A percentile compares a stretch with the other conserved stretches of the same genome.
Evolutionary conservation across 2,329 filamentous ascomycete genomes (phyloP).

Genomic region (Coniella lustricola): DNA sequence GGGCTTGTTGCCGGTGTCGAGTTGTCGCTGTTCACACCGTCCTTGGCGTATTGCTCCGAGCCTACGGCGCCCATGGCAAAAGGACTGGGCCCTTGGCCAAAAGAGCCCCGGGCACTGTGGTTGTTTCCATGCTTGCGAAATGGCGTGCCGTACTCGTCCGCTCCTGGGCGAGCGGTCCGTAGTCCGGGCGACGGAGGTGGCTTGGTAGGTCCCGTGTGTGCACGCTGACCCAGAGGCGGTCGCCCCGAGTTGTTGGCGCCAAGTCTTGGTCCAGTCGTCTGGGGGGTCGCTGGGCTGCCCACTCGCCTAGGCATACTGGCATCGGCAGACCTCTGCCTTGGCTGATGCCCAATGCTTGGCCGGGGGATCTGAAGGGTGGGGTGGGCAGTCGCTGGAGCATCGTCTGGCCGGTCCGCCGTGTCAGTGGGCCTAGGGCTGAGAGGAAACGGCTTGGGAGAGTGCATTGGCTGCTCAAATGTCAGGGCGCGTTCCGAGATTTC

Average conservation of each 20-base stretch:
- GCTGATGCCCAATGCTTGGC: background rate
- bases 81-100: background rate
- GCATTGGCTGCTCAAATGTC: slow-evolving; percentile 11
- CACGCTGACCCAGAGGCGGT: slow-evolving; percentile 1
- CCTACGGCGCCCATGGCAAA: background rate
- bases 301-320: background rate
- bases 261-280: background rate
- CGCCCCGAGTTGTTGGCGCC: background rate
- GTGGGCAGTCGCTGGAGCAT: background rate
- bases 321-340: background rate
- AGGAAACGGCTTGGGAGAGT: slow-evolving; percentile 14
- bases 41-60: background rate
- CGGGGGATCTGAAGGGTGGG: slow-evolving; percentile 1
- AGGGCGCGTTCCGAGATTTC: slow-evolving; percentile 12
- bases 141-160: slow-evolving; percentile 4
- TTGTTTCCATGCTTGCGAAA: background rate
- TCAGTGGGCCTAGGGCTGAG: slow-evolving; percentile 10
- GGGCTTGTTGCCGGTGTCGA: slow-evolving; percentile 8
- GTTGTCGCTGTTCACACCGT: slow-evolving; percentile 3
- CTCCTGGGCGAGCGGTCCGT: background rate
- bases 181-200: too few species aligned
- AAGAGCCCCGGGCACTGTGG: background rate
- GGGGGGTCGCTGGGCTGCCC: too few species aligned
- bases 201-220: too few species aligned
- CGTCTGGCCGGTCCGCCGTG: background rate